Evolutionary conservation across 1,284 basidiomycete species (phyloP), one percentile per base, ranked within the genome.

Genomic region (Cutaneotrichosporon spelunceum): DNA sequence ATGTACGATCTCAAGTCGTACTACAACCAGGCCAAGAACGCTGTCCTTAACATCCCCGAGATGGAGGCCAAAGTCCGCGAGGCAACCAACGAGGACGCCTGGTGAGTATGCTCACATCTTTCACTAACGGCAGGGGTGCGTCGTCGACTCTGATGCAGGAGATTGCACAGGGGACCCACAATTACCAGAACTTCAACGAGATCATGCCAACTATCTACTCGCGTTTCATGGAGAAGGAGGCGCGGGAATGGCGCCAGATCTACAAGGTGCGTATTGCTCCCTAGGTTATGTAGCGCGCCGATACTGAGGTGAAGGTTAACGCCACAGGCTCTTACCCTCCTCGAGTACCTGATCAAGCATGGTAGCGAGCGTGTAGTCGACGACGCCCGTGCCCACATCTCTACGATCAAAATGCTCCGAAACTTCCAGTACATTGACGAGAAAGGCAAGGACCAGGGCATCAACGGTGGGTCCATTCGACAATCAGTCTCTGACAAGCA

Each of bases 401-500:
- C 90, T 44, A 97, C 94, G 29, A 87, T 99, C 76, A 98, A 98
- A 82, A 98, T 99, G 89, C 85, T 99, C 10, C 84, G 94, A 64
- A 97, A 89, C 74, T 99, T 99, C 81, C 96, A 99, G 77, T 98
- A 97, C 79, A 92, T 97, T 61, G 96, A 99, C 71, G 95, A 99
- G 69, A 96, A 95, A 80, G 93, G 92, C 62, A 99, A 99, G 79
- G 96, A 99, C 73, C 93, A 99, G 78, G 95, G 95, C n/a, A 86
- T 97, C 71, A 99, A 99, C 71, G 91, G 93, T 92, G 70, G 39
- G 85, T 14, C 24, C 8, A 4, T 33, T n/a, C 19, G 39, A 19
- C 19, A 42, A 42, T 42, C 39, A n/a, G 2, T 14, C 14, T 24
- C 56, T 60, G 26, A 53, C 56, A 9, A 42, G 4, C 53, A 64